phyloP scores from a whole-genome alignment of 1,284 basidiomycete genomes.

The Pseudozyma flocculosa region DNA sequence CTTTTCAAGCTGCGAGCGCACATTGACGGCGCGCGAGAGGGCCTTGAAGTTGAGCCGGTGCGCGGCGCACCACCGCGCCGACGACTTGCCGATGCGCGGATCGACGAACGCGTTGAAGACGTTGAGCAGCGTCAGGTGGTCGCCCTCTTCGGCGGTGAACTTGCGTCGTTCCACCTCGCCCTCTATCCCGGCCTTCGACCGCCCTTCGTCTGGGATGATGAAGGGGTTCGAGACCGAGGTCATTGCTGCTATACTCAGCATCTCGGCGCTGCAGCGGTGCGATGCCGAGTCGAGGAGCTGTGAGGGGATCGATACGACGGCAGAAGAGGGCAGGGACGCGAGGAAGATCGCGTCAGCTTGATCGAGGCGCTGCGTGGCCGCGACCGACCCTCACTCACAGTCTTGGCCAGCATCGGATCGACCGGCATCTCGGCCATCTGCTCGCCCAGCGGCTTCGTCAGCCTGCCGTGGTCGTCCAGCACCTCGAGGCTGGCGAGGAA shows the following conservation, averaged over 20 bases:
- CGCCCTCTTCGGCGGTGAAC: conserved; percentile 96
- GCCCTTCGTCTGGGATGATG: conserved; percentile 64
- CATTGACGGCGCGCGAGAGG: conserved; percentile 85
- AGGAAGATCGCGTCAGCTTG: too few relatives aligned
- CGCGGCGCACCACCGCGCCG: conserved; percentile 85
- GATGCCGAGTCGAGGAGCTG: conserved; percentile 82
- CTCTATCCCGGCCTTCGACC: conserved; percentile 70
- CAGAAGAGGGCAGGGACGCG: too few relatives aligned
- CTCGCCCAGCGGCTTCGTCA: conserved; percentile 62
- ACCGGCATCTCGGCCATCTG: conserved; percentile 65
- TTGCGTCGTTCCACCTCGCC: conserved; percentile 87
- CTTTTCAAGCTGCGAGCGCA: conserved; percentile 86
- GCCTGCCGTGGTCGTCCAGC: conserved; percentile 62
- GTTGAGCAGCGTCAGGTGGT: conserved; percentile 87
- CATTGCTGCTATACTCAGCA: conserved; percentile 94
- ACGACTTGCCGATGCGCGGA: conserved; percentile 69
- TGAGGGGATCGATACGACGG: neutral
- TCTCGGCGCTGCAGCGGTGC: conserved; percentile 84
- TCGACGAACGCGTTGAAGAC: conserved; percentile 87
- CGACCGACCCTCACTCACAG: too few relatives aligned
- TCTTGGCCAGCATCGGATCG: conserved; percentile 65
- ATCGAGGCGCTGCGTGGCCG: too few relatives aligned
- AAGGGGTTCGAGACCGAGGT: conserved; percentile 64
- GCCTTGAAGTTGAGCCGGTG: conserved; percentile 89
- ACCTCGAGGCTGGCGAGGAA: conserved; percentile 61